phyloP scores from a whole-genome alignment of 129 eudicot species.

The Arctium minus region DNA sequence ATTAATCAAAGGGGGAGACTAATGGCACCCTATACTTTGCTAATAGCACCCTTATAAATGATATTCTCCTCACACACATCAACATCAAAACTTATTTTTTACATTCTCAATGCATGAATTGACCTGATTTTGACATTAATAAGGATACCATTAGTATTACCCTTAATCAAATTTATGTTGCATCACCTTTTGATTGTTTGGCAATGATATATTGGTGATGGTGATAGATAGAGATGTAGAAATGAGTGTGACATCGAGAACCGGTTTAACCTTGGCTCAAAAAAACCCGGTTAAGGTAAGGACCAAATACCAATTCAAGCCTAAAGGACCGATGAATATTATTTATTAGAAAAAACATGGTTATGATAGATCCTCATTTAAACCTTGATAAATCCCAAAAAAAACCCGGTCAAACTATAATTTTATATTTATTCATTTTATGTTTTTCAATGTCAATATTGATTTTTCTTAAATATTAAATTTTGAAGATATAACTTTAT shows the following conservation, averaged over 20 bases:
- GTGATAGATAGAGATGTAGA: background rate
- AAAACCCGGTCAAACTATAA: background rate
- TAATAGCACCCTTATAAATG: too few species aligned
- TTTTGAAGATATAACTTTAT: background rate
- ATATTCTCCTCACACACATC: too few species aligned
- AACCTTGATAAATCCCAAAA: background rate
- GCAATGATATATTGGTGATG: background rate
- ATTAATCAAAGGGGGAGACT: background rate
- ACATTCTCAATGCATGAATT: too few species aligned
- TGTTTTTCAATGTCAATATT: background rate
- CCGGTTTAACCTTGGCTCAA: background rate
- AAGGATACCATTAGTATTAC: too few species aligned
- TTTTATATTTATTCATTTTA: background rate
- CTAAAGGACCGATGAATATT: background rate
- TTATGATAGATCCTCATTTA: background rate
- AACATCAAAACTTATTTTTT: too few species aligned
- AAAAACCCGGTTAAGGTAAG: background rate
- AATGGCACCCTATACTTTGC: too few species aligned
- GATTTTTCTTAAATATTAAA: background rate
- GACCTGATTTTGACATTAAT: too few species aligned
- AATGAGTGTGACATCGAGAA: background rate
- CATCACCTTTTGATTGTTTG: background rate
- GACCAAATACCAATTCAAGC: background rate
- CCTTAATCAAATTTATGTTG: background rate
- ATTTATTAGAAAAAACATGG: background rate